Base-by-base conservation (phyloP, 257 asterid species). In the Primulina tabacum region DNA sequence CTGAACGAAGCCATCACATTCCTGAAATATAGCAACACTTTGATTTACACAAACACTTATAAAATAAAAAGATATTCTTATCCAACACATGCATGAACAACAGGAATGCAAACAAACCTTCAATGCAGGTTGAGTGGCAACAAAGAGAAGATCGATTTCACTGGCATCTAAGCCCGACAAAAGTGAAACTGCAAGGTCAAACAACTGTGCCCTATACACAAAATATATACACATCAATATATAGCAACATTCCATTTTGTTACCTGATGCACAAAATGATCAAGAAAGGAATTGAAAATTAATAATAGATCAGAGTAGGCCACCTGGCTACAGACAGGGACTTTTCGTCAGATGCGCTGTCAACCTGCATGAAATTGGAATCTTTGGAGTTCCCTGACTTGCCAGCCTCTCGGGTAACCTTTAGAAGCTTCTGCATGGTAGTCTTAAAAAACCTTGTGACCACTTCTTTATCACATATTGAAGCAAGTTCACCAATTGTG, bases 131-230 rank as follows among this genome's bases (percentile, higher is more conserved):
- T 62, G 65, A 68, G 84, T 59, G 43, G 90, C 89, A 59, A 47
- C 62, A 73, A 86, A 88, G 18, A 94, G 82, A 67, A 84, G 74
- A 73, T 85, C 89, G 77, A 86, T 85, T 79, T 84, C 92, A 69
- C 85, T 73, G 71, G 92, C 75, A 69, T 85, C 82, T 69, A 94
- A 83, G 64, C 95, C 97, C 73, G 99, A 97, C 79, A 89, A 82
- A 81, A 89, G 82, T 57, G 97, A 91, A 76, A 75, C 95, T 7
- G 96, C 89, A 74, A 91, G 81, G 81, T 89, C 99, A 78, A 86
- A 81, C 64, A 94, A 77, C 67, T 84, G 90, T 20, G 92, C 92
- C 88, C 99, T 94, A 82, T 50, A 80, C 65, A 77, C 59, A 76
- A 65, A 61, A 73, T 17, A 28, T 24, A 70, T 70, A 28, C 67